Evolutionary conservation across 495 filamentous ascomycete species (phyloP), one percentile per base, ranked within the genome.

Genomic region (Parmelia sp.): DNA sequence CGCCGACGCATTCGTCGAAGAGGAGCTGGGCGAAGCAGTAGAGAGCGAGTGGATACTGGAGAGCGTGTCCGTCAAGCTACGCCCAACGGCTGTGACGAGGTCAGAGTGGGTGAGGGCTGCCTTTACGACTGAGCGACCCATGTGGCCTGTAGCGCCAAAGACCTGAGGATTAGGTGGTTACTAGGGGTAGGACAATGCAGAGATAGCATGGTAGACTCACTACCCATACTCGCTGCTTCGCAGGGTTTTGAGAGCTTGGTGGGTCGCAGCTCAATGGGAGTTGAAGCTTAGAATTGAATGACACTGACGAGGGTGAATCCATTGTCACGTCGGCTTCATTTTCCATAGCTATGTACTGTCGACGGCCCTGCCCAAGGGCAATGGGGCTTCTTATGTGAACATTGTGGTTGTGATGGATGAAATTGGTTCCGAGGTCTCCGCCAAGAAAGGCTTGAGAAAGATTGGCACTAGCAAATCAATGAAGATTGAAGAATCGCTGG

Each of bases 71-170:
- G 94, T 89, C 67, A 88, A 86, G n/a, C 86, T 86, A 37, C 90
- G 87, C 8, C 94, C 94, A 5, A 96, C 92, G 19, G 92, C 90
- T 12, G 87, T 84, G 65, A 97, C 92, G n/a, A 89, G 82, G 70
- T 98, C 94, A 64, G 88, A 86, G 68, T 90, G 86, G 29, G 84
- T 78, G n/a, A 97, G 80, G 25, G 86, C 88, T 39, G 83, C 85
- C 66, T 91, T 91, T 55, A 90, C 90, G 29, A 98, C 84, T 15
- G 89, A 93, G 58, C 92, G 89, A 66, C 94, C 94, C 80, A 97
- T 95, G 70, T 98, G 94, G 60, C 94, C 94, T 7, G 92, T 97
- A 49, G 90, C 91, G 51, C 94, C 94, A 74, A 97, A 98, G 66
- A 98, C 81, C 88, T 92, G 44, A 25, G 10, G 9, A 25, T 47